phyloP scores from a whole-genome alignment of 2,329 filamentous ascomycete genomes.

The Sporothrix schenckii region DNA sequence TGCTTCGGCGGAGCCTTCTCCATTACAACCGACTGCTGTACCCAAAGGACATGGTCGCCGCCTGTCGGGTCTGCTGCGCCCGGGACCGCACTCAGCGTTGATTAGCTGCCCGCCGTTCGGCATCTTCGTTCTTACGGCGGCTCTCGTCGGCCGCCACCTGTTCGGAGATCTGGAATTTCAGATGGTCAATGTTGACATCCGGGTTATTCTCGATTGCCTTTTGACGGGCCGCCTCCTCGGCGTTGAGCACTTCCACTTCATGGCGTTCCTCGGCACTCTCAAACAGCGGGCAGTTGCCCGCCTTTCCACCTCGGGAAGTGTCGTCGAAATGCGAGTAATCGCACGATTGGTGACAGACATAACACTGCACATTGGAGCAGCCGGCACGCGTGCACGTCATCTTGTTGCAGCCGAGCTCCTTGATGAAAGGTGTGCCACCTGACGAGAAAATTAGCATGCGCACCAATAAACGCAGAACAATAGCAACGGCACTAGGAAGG shows the following conservation, averaged over 20 bases:
- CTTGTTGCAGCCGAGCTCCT: slow-evolving; percentile 80
- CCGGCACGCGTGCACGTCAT: slow-evolving; percentile 67
- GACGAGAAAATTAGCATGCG: no score
- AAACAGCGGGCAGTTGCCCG: slow-evolving; percentile 67
- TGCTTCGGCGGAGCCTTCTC: no score
- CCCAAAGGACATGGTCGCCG: not conserved
- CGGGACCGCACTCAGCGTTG: not conserved
- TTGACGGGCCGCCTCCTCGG: slow-evolving; percentile 60
- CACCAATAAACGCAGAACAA: not conserved
- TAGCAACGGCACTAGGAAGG: not conserved
- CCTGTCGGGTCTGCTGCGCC: not conserved
- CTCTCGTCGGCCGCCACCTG: slow-evolving; percentile 51
- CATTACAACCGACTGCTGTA: not conserved
- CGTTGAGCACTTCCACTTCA: slow-evolving; percentile 62
- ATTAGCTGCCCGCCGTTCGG: not conserved
- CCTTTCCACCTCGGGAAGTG: slow-evolving; percentile 48
- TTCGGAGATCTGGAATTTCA: slow-evolving; percentile 64
- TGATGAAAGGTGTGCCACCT: slow-evolving; percentile 76
- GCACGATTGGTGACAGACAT: slow-evolving; percentile 70
- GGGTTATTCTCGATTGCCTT: slow-evolving; percentile 63
- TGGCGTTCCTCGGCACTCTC: slow-evolving; percentile 65
- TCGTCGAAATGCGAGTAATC: slow-evolving; percentile 74
- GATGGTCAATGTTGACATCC: slow-evolving; percentile 57
- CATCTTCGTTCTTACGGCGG: slow-evolving; percentile 33
- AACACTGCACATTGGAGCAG: slow-evolving; percentile 62